Conservation (phyloP, 176 grass and related monocot species). For the Thalia dealbata region DNA sequence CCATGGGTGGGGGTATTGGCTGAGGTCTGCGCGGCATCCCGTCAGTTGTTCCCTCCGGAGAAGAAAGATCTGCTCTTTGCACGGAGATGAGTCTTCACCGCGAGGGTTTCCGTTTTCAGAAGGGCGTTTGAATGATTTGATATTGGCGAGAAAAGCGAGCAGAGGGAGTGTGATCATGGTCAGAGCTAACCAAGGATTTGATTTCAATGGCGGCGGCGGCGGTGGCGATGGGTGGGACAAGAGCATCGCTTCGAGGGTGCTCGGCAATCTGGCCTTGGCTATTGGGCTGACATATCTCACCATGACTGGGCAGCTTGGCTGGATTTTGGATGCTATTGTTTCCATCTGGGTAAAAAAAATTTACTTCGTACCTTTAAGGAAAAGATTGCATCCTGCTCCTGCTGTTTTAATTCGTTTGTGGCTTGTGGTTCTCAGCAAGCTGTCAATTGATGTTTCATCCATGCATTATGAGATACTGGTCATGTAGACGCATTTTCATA, state of each 20-base stretch:
- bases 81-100: neutral
- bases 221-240: conserved; percentile 40
- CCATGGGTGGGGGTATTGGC: neutral
- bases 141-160: conserved; percentile 21
- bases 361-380: neutral
- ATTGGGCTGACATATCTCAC: conserved; percentile 64
- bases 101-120: neutral
- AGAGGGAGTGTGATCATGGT: conserved; percentile 24
- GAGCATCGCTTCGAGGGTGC: conserved; percentile 29
- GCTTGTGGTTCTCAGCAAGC: neutral
- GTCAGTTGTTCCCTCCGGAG: neutral
- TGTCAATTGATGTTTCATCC: neutral
- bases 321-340: conserved; percentile 84
- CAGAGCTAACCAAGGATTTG: conserved; percentile 46
- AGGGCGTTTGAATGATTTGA: conserved; percentile 15
- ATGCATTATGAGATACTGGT: neutral
- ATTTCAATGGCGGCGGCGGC: conserved; percentile 44
- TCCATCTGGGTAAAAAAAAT: conserved; percentile 78
- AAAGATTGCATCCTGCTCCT: neutral
- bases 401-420: neutral
- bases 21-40: neutral
- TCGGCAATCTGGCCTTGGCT: conserved; percentile 71
- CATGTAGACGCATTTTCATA: neutral
- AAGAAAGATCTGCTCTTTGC: neutral
- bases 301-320: conserved; percentile 70